These are phyloP conservation scores for Pythium phragmitis DNA, from an alignment of 352 stramenopile genomes.

Conservation along the genomic window DNA sequence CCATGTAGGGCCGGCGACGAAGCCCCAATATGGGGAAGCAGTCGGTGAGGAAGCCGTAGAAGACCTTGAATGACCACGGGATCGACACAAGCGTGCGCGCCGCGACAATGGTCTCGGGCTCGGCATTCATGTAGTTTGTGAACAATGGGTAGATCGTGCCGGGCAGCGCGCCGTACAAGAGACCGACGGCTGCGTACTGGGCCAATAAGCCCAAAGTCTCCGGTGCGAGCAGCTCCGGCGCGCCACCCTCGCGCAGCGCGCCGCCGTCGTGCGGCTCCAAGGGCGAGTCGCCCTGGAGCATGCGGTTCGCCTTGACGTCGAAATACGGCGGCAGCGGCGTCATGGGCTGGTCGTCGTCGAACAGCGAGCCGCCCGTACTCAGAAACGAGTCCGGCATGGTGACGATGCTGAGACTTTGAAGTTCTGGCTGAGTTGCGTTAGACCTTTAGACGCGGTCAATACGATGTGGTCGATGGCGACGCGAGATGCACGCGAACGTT, in stretches of 20 bases:
- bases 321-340: conserved; percentile 8
- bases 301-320: neutral
- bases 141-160: conserved; percentile 35
- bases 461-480: neutral
- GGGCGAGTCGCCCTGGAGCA: neutral
- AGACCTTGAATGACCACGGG: conserved; percentile 41
- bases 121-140: conserved; percentile 33
- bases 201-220: conserved; percentile 31
- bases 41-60: conserved; percentile 37
- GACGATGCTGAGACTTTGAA: neutral
- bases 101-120: conserved; percentile 26
- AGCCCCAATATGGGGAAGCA: conserved; percentile 31
- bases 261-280: conserved; percentile 16
- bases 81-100: conserved; percentile 31
- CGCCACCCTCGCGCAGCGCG: conserved; percentile 28
- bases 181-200: conserved; percentile 34
- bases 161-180: conserved; percentile 29
- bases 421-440: neutral
- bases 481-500: neutral
- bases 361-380: conserved; percentile 6
- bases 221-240: conserved; percentile 23
- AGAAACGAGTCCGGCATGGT: conserved; percentile 7
- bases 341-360: conserved; percentile 7
- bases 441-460: neutral
- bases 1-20: conserved; percentile 34